Base-by-base conservation (phyloP, 208 protist genomes). In the Leishmania aethiopica region DNA sequence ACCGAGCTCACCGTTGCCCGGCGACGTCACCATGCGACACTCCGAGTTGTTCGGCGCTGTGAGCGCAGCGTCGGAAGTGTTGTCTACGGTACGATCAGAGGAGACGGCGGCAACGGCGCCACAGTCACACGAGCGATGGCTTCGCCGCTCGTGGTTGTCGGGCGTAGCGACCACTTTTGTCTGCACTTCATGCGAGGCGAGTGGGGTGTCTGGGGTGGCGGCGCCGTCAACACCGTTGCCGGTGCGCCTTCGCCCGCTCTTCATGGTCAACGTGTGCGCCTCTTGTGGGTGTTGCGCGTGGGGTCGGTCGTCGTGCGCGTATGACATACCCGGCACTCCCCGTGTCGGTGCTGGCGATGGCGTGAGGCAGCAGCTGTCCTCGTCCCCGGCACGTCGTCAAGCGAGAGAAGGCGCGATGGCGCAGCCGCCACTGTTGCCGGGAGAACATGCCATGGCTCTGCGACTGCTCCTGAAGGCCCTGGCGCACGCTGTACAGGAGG, bases 391-490 rank as follows among this genome's bases (percentile, higher is more conserved):
- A 72, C 66, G 37, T 25, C 22, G 32, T 25, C 66, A n/a, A 47
- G 37, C 66, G 66, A 47, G 64, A 25, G 66, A 47, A 72, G 37
- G 13, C 17, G 60, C 28, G 53, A n/a, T 28, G 71, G 28, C 73
- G 35, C 51, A 17, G 53, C 32, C 32, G 6, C 53, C 53, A 17
- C 73, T 86, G 13, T 53, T 82, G 42, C 78, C 82, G 0, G 82
- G 82, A 10, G 82, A 86, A 64, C 77, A 82, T 37, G 82, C 82
- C 62, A 70, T 86, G 73, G 77, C 82, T 35, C 74, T 82, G 47
- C 82, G 82, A 49, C n/a, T 82, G 62, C 82, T 86, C 42, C 78
- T 86, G 5, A 79, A 69, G 6, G 75, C 82, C 11, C 82, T 86
- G 28, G 40, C 60, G 59, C 74, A 71, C 35, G 69, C 47, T 37